Evolutionary conservation across 345 rosid species (phyloP), one percentile per base, ranked within the genome.

Genomic region (Euphorbia lathyris): DNA sequence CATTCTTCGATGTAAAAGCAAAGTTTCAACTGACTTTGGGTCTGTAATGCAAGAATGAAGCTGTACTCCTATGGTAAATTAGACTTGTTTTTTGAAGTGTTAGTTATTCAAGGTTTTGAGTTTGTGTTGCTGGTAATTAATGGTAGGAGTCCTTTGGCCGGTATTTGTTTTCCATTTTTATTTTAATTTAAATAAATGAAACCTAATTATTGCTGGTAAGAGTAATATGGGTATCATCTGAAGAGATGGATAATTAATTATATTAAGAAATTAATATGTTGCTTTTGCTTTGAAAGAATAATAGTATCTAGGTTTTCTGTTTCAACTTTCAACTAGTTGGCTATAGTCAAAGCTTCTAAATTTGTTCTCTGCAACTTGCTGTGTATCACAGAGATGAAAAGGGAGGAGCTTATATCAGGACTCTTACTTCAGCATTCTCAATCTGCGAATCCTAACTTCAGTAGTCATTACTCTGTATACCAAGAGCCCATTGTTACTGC

Each of bases 371-470:
- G 13, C 13, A 52, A 64, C 29, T 19, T 67, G 67, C 36, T 34
- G 32, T 73, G 10, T 60, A 13, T 40, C 79, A 66, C 92, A 91
- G 98, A 81, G 72, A 78, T 86, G 68, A 87, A 74, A 60, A 85
- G 83, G 73, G 96, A 89, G 74, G 95, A 88, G 79, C 82, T 91
- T 72, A 86, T 91, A 78, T 80, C 88, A 7, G 90, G 79, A 67
- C 79, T 87, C 63, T 73, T 91, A 32, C 68, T 76, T 56, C 86
- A 83, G 26, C 81, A 57, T 23, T 77, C 80, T 27, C 88, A 84
- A 72, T 76, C 70, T 71, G 70, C 79, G 43, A 58, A 73, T 58
- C 77, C 84, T 68, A 70, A 48, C 76, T 74, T 87, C 65, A 78
- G 62, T 67, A 67, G 71, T 74, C 69, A 70, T 59, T 19, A 27